These are phyloP conservation scores for Pontederia crassipes DNA, from an alignment of 176 grass and related monocot genomes.

Conservation along the genomic window DNA sequence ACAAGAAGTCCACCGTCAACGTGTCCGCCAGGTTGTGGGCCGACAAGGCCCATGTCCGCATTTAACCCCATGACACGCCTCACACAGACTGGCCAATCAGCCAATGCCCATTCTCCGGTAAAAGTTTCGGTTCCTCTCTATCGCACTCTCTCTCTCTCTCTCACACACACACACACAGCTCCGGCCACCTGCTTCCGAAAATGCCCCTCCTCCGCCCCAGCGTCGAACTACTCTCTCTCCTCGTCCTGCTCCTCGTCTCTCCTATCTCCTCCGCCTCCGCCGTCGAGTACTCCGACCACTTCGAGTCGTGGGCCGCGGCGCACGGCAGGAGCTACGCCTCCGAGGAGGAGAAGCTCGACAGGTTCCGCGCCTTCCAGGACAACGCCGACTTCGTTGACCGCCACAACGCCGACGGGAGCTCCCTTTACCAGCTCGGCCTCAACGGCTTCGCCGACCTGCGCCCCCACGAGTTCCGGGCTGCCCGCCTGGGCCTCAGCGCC, in stretches of 20 bases:
- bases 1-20: no score
- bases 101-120: no score
- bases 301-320: constrained; percentile 67
- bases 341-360: constrained; percentile 42
- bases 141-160: no score
- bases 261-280: neutral
- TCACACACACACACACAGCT: no score
- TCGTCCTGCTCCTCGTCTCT: neutral
- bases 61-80: no score
- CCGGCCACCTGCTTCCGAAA: no score
- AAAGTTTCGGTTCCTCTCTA: no score
- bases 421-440: constrained; percentile 50
- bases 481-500: constrained; percentile 36
- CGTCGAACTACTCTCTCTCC: neutral
- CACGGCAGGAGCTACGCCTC: constrained; percentile 50
- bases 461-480: constrained; percentile 49
- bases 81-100: no score
- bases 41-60: no score
- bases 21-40: no score
- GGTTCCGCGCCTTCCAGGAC: constrained; percentile 51
- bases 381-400: constrained; percentile 52
- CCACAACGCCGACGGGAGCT: constrained; percentile 26
- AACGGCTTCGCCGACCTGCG: constrained; percentile 66
- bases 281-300: constrained; percentile 28
- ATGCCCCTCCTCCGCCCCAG: no score